Base-by-base conservation (phyloP, 169 alveolate genomes). In the Theileria orientalis region DNA sequence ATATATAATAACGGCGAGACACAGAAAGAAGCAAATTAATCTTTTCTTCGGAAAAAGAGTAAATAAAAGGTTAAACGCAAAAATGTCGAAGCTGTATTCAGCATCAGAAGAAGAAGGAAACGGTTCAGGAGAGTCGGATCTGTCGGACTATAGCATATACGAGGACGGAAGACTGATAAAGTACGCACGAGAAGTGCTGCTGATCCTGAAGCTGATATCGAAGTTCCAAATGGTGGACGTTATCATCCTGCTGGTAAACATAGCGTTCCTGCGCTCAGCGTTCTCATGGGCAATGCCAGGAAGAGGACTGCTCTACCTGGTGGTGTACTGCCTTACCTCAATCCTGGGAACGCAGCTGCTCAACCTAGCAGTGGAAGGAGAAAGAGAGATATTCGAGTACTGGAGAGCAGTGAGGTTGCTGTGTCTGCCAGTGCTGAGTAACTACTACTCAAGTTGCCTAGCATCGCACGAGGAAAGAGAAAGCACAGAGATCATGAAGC, bases 211-310 rank as follows among this genome's bases (percentile, higher is more conserved):
- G 75, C 57, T 74, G 40, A 49, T 82, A 13, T 82, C 85, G 35
- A 82, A 82, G 74, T 82, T 82, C 60, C 89, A 82, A 57, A 66
- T 82, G 77, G 89, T 82, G 23, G 89, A 82, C 51, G 62, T 49
- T 19, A 51, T 82, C 7, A 69, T 82, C 29, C 52, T 82, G 60
- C 62, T 82, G 27, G n/a, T 72, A 3, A 74, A 74, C 44, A 72
- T 74, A 21, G 70, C 68, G 19, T 82, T 68, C 44, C 52, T 82
- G 19, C 57, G 85, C 2, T 64, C 74, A 21, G 85, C 76, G 19
- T 75, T 82, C 52, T n/a, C 68, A 14, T 72, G 84, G 89, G 76
- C 89, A 3, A 52, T 60, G 9, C 76, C 70, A 8, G 89, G 83
- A 7, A 19, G 30, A 37, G 89, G 89, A 27, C 44, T 82, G 25